phyloP scores from a whole-genome alignment of 176 grass and related monocot species.

The Triticum urartu region DNA sequence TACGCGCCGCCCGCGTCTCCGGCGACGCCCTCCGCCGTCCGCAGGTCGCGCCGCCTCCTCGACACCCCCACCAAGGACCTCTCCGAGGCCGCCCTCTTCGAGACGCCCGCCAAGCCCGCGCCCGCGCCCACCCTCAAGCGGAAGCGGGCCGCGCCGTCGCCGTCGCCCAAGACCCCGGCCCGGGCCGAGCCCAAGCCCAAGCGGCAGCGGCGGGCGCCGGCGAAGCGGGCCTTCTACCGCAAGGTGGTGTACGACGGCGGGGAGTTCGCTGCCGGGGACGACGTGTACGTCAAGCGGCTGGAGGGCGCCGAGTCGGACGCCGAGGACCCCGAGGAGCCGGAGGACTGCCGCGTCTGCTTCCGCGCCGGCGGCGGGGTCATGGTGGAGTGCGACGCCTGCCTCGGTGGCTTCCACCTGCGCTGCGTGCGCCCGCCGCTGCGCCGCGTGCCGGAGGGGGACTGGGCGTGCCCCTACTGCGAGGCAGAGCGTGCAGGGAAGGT shows the following conservation, averaged over 20 bases:
- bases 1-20: constrained; percentile 38
- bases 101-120: constrained; percentile 9
- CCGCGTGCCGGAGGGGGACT: constrained; percentile 80
- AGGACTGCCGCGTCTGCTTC: constrained; percentile 83
- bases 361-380: constrained; percentile 51
- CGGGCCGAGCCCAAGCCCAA: constrained; percentile 55
- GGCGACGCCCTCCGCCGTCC: constrained; percentile 36
- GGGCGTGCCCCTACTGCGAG: constrained; percentile 73
- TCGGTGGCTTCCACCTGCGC: constrained; percentile 81
- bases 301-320: constrained; percentile 62
- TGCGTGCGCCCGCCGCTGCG: constrained; percentile 76
- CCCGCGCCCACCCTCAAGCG: constrained; percentile 25
- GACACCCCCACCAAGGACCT: constrained; percentile 32
- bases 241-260: constrained; percentile 72
- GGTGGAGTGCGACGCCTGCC: constrained; percentile 92
- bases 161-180: constrained; percentile 43
- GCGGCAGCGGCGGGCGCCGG: constrained; percentile 34
- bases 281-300: constrained; percentile 84
- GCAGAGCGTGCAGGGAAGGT: constrained; percentile 51
- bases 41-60: constrained; percentile 58
- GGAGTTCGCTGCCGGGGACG: constrained; percentile 67
- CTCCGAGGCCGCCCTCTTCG: not conserved
- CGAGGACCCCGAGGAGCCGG: constrained; percentile 55
- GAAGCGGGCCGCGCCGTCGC: constrained; percentile 20
- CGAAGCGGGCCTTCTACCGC: constrained; percentile 48